A percentile compares a stretch with the other conserved stretches of the same genome.
Evolutionary conservation across 441 rosid species (phyloP).

Genomic region (Brassica hybrid): DNA sequence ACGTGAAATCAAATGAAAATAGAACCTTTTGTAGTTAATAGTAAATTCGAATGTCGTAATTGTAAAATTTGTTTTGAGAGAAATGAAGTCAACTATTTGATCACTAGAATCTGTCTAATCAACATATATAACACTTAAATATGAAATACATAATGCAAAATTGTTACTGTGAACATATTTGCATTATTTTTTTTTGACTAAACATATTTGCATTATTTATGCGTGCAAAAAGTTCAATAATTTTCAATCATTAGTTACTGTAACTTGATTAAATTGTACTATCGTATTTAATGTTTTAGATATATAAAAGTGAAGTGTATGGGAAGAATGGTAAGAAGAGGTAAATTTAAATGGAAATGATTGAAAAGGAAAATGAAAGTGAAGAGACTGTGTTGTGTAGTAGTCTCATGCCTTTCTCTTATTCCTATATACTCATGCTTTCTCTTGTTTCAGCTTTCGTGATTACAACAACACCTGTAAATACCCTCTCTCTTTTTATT

Average conservation of each 20-base stretch:
- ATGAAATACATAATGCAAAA: background rate
- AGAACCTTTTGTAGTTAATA: too few relatives aligned
- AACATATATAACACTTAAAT: slow-evolving; percentile 2
- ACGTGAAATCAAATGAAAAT: background rate
- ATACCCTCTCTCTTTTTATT: background rate
- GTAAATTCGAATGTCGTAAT: background rate
- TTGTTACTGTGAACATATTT: background rate
- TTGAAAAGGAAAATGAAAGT: slow-evolving; percentile 24
- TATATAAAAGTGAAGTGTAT: background rate
- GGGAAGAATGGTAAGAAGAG: slow-evolving; percentile 11
- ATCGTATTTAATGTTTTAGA: background rate
- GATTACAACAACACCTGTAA: slow-evolving; percentile 40
- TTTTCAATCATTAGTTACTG: slow-evolving; percentile 31
- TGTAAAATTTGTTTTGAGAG: background rate
- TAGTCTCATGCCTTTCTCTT: slow-evolving; percentile 31
- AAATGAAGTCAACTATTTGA: background rate
- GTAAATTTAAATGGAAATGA: slow-evolving; percentile 21
- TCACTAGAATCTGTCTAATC: slow-evolving; percentile 1
- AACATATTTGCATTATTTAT: slow-evolving; percentile 11
- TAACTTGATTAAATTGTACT: background rate
- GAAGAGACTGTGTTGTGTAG: slow-evolving; percentile 27
- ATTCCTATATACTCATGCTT: slow-evolving; percentile 31
- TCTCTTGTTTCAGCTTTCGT: slow-evolving; percentile 39
- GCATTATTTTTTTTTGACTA: background rate
- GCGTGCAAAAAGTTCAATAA: slow-evolving; percentile 32